Evolutionary conservation across 1,284 basidiomycete species (phyloP), one percentile per base, ranked within the genome.

Genomic region (Naganishia sp.): DNA sequence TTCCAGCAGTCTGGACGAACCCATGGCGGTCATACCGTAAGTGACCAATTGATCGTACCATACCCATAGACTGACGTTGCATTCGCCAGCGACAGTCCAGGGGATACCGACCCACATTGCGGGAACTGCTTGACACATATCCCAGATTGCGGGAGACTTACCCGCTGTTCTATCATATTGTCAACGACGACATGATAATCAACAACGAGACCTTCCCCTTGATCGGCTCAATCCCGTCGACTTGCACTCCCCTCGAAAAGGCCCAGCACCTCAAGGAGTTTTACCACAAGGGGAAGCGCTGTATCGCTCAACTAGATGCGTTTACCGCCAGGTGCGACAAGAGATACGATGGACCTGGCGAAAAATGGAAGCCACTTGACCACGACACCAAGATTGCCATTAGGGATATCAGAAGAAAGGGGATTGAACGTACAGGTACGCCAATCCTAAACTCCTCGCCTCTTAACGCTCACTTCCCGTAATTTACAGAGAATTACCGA

Each of bases 121-220:
- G 70, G 43, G 73, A 74, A n/a, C 65, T 80, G 18, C 68, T 76
- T 43, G 66, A 74, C 54, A 69, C 69, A 15, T 77, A 79, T 63
- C 73, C 74, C 7, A 65, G 72, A 10, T 68, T 79, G 50, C 74
- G 75, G 2, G 70, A 72, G n/a, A 64, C 68, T 0, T 79, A 72
- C 70, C 79, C 79, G 0, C 71, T 80, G n/a, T 78, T 80, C 74
- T 79, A 77, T 72, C 74, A 76, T 66, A 75, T 77, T 0, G 69
- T 79, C 25, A 74, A 74, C 55, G 72, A 74, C 66, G 76, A 78
- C 60, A 69, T 80, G 59, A 69, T 74, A 18, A 75, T 80, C 70
- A 75, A 78, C 72, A 73, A 73, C 13, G 74, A 74, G 23, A 73
- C 78, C 1, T 78, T 79, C 16, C 77, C 77, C 1, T 71, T 77